Evolutionary conservation across 1,284 basidiomycete species (phyloP).

Genomic region (Fomitopsis schrenkii): DNA sequence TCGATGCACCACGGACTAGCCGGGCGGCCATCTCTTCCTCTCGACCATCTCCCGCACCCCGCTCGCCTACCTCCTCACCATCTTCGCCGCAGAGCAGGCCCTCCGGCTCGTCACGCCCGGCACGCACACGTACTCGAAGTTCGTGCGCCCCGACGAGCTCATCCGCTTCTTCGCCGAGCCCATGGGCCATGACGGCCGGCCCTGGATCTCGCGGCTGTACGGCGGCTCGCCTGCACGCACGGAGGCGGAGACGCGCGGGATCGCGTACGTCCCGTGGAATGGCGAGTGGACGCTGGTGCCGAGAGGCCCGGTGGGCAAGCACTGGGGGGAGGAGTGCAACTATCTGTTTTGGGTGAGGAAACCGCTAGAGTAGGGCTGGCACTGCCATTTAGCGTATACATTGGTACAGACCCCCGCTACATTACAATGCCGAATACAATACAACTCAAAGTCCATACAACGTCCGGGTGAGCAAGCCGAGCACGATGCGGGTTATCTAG

Average conservation of each 20-base stretch:
- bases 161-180: slow-evolving; percentile 73
- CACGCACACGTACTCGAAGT: slow-evolving; percentile 93
- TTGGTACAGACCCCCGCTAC: background rate
- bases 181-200: slow-evolving; percentile 33
- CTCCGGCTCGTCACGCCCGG: slow-evolving; percentile 83
- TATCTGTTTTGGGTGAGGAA: slow-evolving; percentile 81
- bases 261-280: slow-evolving; percentile 78
- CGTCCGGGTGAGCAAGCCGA: no score
- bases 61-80: slow-evolving; percentile 85
- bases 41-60: slow-evolving; percentile 97
- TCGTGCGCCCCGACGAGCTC: slow-evolving; percentile 87
- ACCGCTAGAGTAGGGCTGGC: slow-evolving; percentile 30
- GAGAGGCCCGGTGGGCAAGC: slow-evolving; percentile 48
- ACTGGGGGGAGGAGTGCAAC: slow-evolving; percentile 68
- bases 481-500: no score
- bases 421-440: background rate
- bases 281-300: slow-evolving; percentile 72
- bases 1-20: slow-evolving; percentile 40
- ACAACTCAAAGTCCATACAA: background rate
- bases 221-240: slow-evolving; percentile 46
- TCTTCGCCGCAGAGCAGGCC: slow-evolving; percentile 86
- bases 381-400: no score
- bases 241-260: slow-evolving; percentile 79
- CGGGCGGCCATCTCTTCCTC: slow-evolving; percentile 93
- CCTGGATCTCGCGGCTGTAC: slow-evolving; percentile 42